Evolutionary conservation across 345 rosid genomes (phyloP).

Genomic region (Syzygium jambos): DNA sequence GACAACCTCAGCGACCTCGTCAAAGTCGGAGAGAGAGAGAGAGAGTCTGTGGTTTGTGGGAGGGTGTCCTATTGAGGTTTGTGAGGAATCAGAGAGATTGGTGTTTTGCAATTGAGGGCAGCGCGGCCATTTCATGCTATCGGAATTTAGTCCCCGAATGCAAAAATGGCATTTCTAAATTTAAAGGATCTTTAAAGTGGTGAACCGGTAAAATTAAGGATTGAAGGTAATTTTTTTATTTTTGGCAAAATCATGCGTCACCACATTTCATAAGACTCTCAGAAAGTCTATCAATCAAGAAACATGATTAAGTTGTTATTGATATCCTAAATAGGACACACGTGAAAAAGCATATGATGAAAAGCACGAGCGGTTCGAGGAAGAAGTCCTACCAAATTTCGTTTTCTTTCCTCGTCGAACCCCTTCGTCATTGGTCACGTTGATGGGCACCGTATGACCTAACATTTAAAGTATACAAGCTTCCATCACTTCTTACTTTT

Average conservation of each 20-base stretch:
- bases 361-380: background rate
- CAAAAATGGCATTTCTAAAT: background rate
- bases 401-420: background rate
- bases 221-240: rapidly evolving
- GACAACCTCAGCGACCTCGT: too few relatives aligned
- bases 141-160: background rate
- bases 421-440: background rate
- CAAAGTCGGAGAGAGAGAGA: too few relatives aligned
- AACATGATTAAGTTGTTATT: background rate
- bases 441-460: background rate
- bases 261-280: background rate
- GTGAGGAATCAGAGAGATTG: background rate
- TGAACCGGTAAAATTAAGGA: background rate
- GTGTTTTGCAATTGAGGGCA: background rate
- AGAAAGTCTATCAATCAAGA: background rate
- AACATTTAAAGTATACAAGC: background rate
- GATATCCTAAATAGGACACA: background rate
- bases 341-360: background rate
- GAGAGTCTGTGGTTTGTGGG: too few relatives aligned
- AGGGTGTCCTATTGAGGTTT: background rate
- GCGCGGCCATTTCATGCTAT: background rate
- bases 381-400: background rate
- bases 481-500: background rate
- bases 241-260: background rate
- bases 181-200: background rate